These are phyloP conservation scores for Microbotryomycetes sp. DNA, from an alignment of 1,284 basidiomycete species.

Conservation along the genomic window DNA sequence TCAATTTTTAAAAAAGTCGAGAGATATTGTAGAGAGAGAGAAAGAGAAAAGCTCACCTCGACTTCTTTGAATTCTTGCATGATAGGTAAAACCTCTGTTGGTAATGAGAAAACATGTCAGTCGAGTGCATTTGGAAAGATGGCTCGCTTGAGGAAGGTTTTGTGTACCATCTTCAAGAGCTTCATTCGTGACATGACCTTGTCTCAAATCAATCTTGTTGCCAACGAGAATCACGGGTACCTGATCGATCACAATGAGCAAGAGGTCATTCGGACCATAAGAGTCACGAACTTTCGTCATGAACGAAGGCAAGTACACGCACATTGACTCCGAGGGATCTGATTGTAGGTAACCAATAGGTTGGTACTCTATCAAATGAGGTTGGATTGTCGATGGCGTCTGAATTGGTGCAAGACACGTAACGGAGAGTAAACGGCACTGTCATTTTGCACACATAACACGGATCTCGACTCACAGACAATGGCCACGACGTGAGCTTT, in stretches of 20 bases:
- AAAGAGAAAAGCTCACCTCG: conserved; percentile 10
- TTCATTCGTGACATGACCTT: conserved; percentile 87
- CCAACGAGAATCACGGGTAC: conserved; percentile 95
- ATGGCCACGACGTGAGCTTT: conserved; percentile 97
- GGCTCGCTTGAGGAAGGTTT: not conserved
- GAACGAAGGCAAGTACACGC: conserved; percentile 33
- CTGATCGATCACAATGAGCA: conserved; percentile 46
- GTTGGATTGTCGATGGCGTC: conserved; percentile 88
- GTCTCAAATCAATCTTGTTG: conserved; percentile 94
- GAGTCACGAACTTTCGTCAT: not conserved
- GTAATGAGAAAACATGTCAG: not conserved
- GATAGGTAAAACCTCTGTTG: conserved; percentile 69
- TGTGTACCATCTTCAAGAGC: conserved; percentile 69
- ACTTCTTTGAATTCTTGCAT: conserved; percentile 93
- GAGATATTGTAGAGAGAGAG: conserved; percentile 8
- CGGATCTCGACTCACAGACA: conserved; percentile 53
- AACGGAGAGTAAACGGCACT: not conserved
- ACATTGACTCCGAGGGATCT: conserved; percentile 91
- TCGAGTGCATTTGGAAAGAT: not conserved
- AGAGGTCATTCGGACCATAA: conserved; percentile 1
- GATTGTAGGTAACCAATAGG: conserved; percentile 99
- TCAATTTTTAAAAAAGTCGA: not conserved
- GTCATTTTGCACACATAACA: too few species aligned
- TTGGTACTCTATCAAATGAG: conserved; percentile 92
- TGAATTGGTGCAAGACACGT: not conserved